A percentile compares a stretch with the other conserved stretches of the same genome.
phyloP scores from a whole-genome alignment of 305 asterid genomes.

The Fraxinus latifolia region DNA sequence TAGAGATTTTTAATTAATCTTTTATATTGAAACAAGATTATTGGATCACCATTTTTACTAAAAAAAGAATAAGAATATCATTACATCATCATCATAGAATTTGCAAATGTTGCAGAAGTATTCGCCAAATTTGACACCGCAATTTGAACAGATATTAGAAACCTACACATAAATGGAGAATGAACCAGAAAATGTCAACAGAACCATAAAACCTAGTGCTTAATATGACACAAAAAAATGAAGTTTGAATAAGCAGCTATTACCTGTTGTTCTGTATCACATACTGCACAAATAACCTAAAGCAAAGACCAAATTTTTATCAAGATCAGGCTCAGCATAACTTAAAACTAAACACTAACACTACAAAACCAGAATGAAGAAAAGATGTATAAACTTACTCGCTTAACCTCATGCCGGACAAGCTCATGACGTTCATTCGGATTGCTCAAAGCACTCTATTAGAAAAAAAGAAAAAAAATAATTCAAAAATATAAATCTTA shows the following conservation, averaged over 20 bases:
- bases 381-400: conserved; percentile 30
- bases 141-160: conserved; percentile 55
- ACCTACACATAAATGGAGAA: conserved; percentile 37
- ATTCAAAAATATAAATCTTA: conserved; percentile 13
- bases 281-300: conserved; percentile 67
- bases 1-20: neutral
- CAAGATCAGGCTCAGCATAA: conserved; percentile 21
- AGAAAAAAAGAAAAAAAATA: neutral
- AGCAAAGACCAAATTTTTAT: conserved; percentile 4
- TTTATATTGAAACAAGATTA: neutral
- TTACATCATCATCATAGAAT: conserved; percentile 86
- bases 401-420: conserved; percentile 78
- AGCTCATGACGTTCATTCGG: conserved; percentile 76
- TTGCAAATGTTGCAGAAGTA: conserved; percentile 79
- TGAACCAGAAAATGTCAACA: conserved; percentile 15
- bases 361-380: neutral
- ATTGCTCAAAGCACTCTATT: conserved; percentile 53
- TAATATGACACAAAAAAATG: neutral
- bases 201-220: conserved; percentile 10
- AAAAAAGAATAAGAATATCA: conserved; percentile 13
- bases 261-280: conserved; percentile 65
- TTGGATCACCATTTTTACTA: neutral
- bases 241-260: conserved; percentile 8
- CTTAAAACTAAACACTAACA: neutral
- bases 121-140: conserved; percentile 83